Conservation (phyloP, 2,329 filamentous ascomycete genomes). For the Ceratocystis diversiconidia region DNA sequence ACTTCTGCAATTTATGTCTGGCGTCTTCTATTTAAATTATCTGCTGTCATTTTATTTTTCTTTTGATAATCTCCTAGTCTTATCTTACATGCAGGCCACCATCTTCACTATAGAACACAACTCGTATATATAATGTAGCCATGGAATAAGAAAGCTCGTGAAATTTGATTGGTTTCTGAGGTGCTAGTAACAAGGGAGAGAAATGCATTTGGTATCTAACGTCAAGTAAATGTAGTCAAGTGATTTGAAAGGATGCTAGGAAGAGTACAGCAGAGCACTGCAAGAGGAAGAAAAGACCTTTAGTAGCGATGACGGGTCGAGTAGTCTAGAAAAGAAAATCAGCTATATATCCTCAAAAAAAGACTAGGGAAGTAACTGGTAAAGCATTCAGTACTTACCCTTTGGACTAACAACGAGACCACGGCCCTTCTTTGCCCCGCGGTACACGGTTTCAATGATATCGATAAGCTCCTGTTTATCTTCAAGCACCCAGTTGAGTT, state of each 20-base stretch:
- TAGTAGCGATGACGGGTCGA: conserved; percentile 29
- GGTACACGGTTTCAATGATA: conserved; percentile 95
- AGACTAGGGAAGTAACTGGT: background rate
- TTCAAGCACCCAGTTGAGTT: conserved; percentile 84
- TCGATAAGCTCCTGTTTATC: conserved; percentile 98
- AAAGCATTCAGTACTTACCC: conserved; percentile 28
- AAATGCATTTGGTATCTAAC: background rate
- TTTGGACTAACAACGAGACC: conserved; percentile 96
- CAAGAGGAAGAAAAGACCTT: background rate
- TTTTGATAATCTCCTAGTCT: background rate
- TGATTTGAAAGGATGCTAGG: background rate
- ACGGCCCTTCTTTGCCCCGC: conserved; percentile 93
- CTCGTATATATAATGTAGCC: background rate
- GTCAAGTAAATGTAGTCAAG: background rate
- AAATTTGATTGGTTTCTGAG: too few relatives aligned
- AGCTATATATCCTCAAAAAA: background rate
- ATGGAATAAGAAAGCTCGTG: background rate
- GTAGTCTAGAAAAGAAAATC: conserved; percentile 22
- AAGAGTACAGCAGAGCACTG: background rate
- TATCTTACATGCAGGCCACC: background rate
- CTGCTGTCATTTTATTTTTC: background rate
- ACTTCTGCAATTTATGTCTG: background rate
- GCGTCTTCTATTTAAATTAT: background rate
- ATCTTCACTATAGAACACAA: background rate
- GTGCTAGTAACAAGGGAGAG: background rate